Evolutionary conservation across 305 asterid genomes (phyloP).

Genomic region (Solanum hybrid): DNA sequence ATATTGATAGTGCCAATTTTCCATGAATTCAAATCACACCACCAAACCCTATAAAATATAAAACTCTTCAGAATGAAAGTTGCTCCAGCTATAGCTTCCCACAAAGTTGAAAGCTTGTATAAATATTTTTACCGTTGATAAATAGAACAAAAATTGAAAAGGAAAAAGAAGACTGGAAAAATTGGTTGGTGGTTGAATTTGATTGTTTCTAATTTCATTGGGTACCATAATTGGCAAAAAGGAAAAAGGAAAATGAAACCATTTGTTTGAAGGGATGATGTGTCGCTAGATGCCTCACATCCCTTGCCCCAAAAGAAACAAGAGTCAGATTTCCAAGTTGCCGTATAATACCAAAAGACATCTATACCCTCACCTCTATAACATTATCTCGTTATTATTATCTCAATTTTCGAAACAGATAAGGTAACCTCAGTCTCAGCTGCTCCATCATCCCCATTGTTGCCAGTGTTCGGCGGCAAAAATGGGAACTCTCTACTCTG

Average conservation of each 20-base stretch:
- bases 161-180: background rate
- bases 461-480: background rate
- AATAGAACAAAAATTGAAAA: background rate
- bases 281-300: background rate
- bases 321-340: background rate
- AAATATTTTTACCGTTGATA: background rate
- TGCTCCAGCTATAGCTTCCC: background rate
- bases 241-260: background rate
- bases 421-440: background rate
- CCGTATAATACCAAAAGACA: background rate
- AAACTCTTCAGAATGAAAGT: background rate
- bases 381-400: background rate
- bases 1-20: background rate
- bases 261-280: background rate
- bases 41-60: background rate
- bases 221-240: background rate
- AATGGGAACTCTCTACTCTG: constrained; percentile 17
- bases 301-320: background rate
- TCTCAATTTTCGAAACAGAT: background rate
- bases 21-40: background rate
- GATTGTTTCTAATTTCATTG: background rate
- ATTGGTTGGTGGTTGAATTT: background rate
- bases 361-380: background rate
- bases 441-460: background rate
- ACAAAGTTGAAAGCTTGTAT: background rate